These are phyloP conservation scores for Clavispora asparagi DNA, from an alignment of 805 yeast species.

Conservation along the genomic window DNA sequence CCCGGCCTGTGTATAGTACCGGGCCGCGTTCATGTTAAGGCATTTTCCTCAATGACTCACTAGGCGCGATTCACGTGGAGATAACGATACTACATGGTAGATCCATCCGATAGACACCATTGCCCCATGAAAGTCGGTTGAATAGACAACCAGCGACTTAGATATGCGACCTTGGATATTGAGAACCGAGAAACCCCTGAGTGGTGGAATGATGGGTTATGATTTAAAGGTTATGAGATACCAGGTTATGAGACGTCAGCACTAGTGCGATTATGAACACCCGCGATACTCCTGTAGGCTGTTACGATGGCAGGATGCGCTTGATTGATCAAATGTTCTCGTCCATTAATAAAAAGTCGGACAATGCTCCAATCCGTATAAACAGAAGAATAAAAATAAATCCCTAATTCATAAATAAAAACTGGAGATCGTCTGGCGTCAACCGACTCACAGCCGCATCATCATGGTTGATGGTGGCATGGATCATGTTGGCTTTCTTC, in stretches of 20 bases:
- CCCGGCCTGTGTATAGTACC: background rate
- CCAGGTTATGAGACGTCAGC: background rate
- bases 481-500: slow-evolving; percentile 96
- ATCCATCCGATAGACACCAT: too few species aligned
- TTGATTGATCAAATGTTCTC: too few species aligned
- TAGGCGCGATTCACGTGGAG: slow-evolving; percentile 6
- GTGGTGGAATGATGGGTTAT: background rate
- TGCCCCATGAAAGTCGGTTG: too few species aligned
- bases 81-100: slow-evolving; percentile 1
- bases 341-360: too few species aligned
- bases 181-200: too few species aligned
- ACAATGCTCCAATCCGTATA: too few species aligned
- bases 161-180: too few species aligned
- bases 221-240: background rate
- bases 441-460: slow-evolving; percentile 83
- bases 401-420: slow-evolving; percentile 73
- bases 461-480: slow-evolving; percentile 92
- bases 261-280: background rate
- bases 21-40: background rate
- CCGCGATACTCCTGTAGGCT: too few species aligned
- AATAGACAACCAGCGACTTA: too few species aligned
- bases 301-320: too few species aligned
- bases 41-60: slow-evolving; percentile 7
- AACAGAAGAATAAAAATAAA: too few species aligned
- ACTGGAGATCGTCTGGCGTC: slow-evolving; percentile 93